Percentiles rank a stretch among this genome's conserved stretches.
Conservation (phyloP, 108 stramenopile genomes). For the Nitzschia inconspicua region DNA sequence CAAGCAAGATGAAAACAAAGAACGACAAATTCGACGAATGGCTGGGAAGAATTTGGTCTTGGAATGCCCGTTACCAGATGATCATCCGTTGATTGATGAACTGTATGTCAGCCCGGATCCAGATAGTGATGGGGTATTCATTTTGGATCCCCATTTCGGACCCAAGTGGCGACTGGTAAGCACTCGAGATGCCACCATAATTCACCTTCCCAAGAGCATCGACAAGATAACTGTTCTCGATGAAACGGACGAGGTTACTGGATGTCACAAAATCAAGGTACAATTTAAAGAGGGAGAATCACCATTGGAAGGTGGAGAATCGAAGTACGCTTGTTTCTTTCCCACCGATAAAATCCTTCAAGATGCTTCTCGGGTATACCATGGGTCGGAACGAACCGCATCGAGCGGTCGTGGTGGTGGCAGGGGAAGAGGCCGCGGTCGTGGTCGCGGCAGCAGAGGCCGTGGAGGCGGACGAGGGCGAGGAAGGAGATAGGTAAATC, state of each 20-base stretch:
- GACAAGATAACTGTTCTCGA: constrained; percentile 77
- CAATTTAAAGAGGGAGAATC: constrained; percentile 79
- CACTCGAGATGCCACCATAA: constrained; percentile 63
- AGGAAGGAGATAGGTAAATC: constrained; percentile 7
- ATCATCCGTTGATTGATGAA: constrained; percentile 80
- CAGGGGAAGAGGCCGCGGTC: constrained; percentile 54
- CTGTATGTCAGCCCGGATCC: constrained; percentile 80
- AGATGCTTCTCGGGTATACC: constrained; percentile 57
- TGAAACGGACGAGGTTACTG: constrained; percentile 65
- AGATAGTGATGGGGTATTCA: constrained; percentile 82
- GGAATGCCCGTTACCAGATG: constrained; percentile 81
- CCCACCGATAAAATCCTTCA: constrained; percentile 70
- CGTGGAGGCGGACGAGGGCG: constrained; percentile 36
- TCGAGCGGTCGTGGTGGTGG: constrained; percentile 54
- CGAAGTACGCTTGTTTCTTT: constrained; percentile 65
- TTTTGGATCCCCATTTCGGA: constrained; percentile 77
- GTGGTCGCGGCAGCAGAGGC: constrained; percentile 51
- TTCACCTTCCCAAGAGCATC: constrained; percentile 70
- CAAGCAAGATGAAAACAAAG: constrained; percentile 62
- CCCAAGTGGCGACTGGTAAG: constrained; percentile 80
- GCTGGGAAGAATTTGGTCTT: constrained; percentile 70
- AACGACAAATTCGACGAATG: constrained; percentile 52
- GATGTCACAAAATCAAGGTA: constrained; percentile 64
- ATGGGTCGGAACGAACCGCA: constrained; percentile 73
- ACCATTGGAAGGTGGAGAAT: constrained; percentile 54